phyloP scores from a whole-genome alignment of 2,329 filamentous ascomycete genomes.

The Trichophyton rubrum region DNA sequence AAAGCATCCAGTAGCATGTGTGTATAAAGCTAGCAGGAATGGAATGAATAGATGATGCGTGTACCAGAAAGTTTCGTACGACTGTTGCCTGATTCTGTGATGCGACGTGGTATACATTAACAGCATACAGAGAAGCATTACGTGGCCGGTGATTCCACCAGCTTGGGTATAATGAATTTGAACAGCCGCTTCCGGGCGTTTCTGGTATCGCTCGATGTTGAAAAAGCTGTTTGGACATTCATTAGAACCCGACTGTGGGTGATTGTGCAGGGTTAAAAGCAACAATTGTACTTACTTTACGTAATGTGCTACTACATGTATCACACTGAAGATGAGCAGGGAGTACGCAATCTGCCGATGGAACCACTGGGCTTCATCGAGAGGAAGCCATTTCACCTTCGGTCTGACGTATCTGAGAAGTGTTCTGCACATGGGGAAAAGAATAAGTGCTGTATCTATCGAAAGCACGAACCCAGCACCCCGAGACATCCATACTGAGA shows the following conservation, averaged over 20 bases:
- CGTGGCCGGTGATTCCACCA: slow-evolving; percentile 85
- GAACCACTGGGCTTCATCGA: slow-evolving; percentile 97
- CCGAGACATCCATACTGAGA: slow-evolving; percentile 91
- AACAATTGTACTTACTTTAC: slow-evolving; percentile 59
- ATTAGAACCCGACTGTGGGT: slow-evolving; percentile 16
- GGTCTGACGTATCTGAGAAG: slow-evolving; percentile 73
- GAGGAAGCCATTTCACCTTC: slow-evolving; percentile 72
- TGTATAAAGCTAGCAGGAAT: slow-evolving; percentile 86
- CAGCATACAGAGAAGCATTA: slow-evolving; percentile 98
- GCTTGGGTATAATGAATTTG: slow-evolving; percentile 85
- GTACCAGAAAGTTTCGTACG: slow-evolving; percentile 98
- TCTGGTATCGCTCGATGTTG: slow-evolving; percentile 77
- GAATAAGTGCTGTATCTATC: slow-evolving; percentile 73
- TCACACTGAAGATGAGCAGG: slow-evolving; percentile 65
- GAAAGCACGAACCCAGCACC: slow-evolving; percentile 78
- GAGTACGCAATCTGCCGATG: slow-evolving; percentile 89
- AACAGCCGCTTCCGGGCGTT: slow-evolving; percentile 66
- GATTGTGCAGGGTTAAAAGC: neutral
- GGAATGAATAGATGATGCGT: slow-evolving; percentile 97
- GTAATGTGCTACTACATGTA: slow-evolving; percentile 74
- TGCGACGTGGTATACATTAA: slow-evolving; percentile 96
- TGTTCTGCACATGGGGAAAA: slow-evolving; percentile 90
- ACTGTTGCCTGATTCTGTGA: slow-evolving; percentile 85
- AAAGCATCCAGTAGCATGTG: slow-evolving; percentile 91
- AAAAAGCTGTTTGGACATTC: slow-evolving; percentile 55